phyloP scores from a whole-genome alignment of 345 rosid species.

The Ceriops decandra region DNA sequence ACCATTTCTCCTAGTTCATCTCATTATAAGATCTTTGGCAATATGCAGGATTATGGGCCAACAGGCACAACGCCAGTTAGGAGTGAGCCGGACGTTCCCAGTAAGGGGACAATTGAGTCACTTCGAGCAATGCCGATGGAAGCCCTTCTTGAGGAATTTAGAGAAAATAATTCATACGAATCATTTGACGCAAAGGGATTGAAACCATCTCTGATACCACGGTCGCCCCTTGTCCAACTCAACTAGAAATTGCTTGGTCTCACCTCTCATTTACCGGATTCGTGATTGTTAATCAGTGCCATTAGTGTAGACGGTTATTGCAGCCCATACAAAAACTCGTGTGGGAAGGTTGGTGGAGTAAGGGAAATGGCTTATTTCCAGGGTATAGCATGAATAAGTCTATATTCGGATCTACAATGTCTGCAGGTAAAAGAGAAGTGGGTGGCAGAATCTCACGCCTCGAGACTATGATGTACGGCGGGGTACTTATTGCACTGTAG shows the following conservation, averaged over 20 bases:
- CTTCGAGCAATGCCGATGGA: slow-evolving; percentile 87
- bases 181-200: slow-evolving; percentile 63
- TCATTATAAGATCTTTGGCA: neutral
- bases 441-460: neutral
- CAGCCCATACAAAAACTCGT: slow-evolving; percentile 5
- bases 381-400: slow-evolving; percentile 16
- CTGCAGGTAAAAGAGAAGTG: neutral
- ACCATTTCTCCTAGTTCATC: neutral
- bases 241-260: slow-evolving; percentile 32
- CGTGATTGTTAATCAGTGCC: slow-evolving; percentile 20
- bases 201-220: slow-evolving; percentile 78
- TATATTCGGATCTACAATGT: neutral
- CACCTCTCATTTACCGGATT: neutral
- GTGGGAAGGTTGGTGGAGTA: slow-evolving; percentile 10
- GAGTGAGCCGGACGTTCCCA: slow-evolving; percentile 69
- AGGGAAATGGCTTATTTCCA: slow-evolving; percentile 9
- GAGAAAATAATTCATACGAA: slow-evolving; percentile 81
- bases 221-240: slow-evolving; percentile 79
- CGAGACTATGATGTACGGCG: neutral
- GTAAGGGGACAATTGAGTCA: slow-evolving; percentile 71
- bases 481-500: neutral
- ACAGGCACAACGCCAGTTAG: slow-evolving; percentile 74
- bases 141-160: slow-evolving; percentile 58
- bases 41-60: slow-evolving; percentile 69
- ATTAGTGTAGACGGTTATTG: slow-evolving; percentile 24